Evolutionary conservation across 2,329 filamentous ascomycete species (phyloP), one percentile per base, ranked within the genome.

Genomic region (Bipolaris bicolor): DNA sequence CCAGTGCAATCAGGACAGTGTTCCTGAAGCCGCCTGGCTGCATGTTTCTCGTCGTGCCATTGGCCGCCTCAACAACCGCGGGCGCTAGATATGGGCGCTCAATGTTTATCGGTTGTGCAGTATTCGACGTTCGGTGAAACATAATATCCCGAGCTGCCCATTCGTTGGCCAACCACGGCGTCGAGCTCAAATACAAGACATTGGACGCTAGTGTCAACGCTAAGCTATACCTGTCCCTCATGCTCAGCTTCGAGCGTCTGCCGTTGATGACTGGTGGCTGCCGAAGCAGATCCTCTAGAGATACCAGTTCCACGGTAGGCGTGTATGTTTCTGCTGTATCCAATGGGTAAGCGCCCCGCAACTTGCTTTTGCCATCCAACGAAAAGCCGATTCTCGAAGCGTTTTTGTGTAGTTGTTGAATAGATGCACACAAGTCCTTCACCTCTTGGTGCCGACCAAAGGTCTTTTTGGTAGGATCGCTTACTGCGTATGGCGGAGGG

Each of bases 171-270:
- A 77, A 69, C 75, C 74, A 77, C 2, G 73, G 72, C 1, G 75
- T 76, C 0, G 72, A 68, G 49, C 75, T 71, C 7, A 77, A 66
- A 46, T 76, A 75, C 3, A 77, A 63, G 5, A 74, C 68, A 20
- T 68, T 74, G 2, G 70, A 73, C 16, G 75, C 75, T 10, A 77
- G 60, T 1, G 73, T 77, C 29, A 77, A 64, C 18, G 75, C 73
- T 9, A 77, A 49, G 41, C 62, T 68, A 40, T 76, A 74, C 36
- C 74, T 68, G 31, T 77, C 70, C 45, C 70, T 77, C 49, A 70
- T 73, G 50, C 65, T 76, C 1, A 76, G 58, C 41, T 72, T 76
- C 2, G 60, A 55, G 1, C 62, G 61, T 54, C 52, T 67, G 34
- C 72, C 71, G 29, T 70, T 69, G 1, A 69, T 49, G 5, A 65